Base-by-base conservation (phyloP, 1,284 basidiomycete species). In the Irpex sp. region DNA sequence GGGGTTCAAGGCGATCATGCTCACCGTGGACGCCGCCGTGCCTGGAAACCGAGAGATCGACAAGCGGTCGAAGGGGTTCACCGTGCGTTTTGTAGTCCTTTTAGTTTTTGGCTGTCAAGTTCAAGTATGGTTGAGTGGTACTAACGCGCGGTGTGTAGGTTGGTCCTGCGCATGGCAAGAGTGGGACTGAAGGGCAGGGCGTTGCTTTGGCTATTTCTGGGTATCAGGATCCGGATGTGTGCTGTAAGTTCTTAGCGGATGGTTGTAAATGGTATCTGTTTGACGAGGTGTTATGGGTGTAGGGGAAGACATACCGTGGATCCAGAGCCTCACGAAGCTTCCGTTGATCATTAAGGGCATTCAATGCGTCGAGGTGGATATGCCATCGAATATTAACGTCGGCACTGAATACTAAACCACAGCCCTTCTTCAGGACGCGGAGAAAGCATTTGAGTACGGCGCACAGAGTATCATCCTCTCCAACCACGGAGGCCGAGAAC, bases 11-110 rank as follows among this genome's bases (percentile, higher is more conserved):
- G 75, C 72, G 6, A 71, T 84, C 45, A 61, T 84, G 79, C 72
- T 82, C 78, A 88, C 87, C 1, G 82, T 88, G 33, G 86, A 87
- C 65, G 85, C 86, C n/a, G 83, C 85, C 4, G 82, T 85, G 63
- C 78, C 86, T 10, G 86, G 85, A 28, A 78, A 84, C 49, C 74
- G 83, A 35, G 82, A 84, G 70, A 77, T 80, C 67, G 79, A 79
- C 63, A 70, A 73, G 64, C 60, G 69, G 4, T 64, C 67, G 4
- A 69, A 68, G 45, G 66, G 69, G 19, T 62, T 62, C 45, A 56
- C 54, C 23, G 51, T 49, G 16, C n/a, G n/a, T n/a, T n/a, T n/a
- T n/a, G n/a, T n/a, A n/a, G n/a, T n/a, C n/a, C n/a, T n/a, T n/a
- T n/a, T 23, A 23, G 23, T 23, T 4, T 2, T 23, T 23, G 4